Evolutionary conservation across 75 land plant genomes (phyloP).

Genomic region (Larix kaempferi): DNA sequence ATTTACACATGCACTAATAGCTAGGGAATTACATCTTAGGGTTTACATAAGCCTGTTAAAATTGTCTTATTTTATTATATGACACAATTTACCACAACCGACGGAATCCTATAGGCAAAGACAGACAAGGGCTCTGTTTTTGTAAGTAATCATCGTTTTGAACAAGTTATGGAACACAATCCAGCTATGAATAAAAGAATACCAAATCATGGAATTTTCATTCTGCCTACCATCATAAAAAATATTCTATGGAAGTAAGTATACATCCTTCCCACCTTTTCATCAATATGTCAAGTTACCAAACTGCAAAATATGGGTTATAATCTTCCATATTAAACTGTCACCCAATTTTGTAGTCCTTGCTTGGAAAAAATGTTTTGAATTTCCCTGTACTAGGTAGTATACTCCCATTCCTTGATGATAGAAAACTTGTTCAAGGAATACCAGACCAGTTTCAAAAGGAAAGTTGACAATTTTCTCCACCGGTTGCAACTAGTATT

Average conservation of each 20-base stretch:
- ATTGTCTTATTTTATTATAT: no score
- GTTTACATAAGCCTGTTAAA: no score
- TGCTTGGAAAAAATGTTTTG: background rate
- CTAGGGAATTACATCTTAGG: no score
- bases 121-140: no score
- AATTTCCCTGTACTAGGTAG: background rate
- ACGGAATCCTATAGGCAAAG: no score
- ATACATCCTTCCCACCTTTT: conserved; percentile 3
- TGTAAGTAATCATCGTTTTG: no score
- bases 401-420: conserved; percentile 1
- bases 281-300: conserved; percentile 5
- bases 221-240: conserved; percentile 4
- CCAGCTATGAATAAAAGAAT: background rate
- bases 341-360: background rate
- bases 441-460: background rate
- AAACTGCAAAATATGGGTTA: background rate
- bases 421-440: background rate
- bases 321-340: background rate
- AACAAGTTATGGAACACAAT: no score
- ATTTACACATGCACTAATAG: no score
- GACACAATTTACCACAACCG: no score
- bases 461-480: conserved; percentile 2
- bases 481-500: conserved; percentile 2
- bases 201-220: background rate
- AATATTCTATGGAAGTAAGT: background rate